Percentiles rank a stretch among this genome's conserved stretches.
These are phyloP conservation scores for Globisporangium takayamanum DNA, from an alignment of 352 stramenopile species.

Conservation along the genomic window DNA sequence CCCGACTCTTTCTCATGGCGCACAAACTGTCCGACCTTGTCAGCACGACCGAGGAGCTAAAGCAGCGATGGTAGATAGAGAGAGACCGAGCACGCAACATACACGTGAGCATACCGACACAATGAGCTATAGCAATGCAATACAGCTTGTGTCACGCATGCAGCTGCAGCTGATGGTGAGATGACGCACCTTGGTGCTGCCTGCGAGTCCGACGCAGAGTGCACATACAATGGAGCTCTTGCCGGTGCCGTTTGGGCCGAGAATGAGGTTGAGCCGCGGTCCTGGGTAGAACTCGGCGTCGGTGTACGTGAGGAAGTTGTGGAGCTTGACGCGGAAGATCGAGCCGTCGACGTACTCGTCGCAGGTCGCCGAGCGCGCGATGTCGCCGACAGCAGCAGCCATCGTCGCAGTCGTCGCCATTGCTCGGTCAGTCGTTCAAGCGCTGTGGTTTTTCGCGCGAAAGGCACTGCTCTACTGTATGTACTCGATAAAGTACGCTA, in stretches of 20 bases:
- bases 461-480: slow-evolving; percentile 16
- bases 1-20: slow-evolving; percentile 80
- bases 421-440: not conserved
- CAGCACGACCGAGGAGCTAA: slow-evolving; percentile 90
- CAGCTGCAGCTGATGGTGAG: not conserved
- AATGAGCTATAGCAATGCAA: not conserved
- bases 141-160: not conserved
- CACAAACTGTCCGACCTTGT: slow-evolving; percentile 91
- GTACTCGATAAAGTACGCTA: too few relatives aligned
- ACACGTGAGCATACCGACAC: not conserved
- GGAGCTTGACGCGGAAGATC: slow-evolving; percentile 88
- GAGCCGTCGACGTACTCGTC: slow-evolving; percentile 80
- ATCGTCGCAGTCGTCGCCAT: slow-evolving; percentile 11
- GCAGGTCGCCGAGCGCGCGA: slow-evolving; percentile 23
- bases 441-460: slow-evolving; percentile 31
- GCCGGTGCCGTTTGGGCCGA: slow-evolving; percentile 96
- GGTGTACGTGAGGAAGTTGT: slow-evolving; percentile 94
- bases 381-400: slow-evolving; percentile 21
- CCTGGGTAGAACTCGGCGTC: slow-evolving; percentile 88
- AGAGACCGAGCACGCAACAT: not conserved
- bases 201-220: slow-evolving; percentile 95
- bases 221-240: slow-evolving; percentile 95
- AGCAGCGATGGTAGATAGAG: not conserved
- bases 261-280: slow-evolving; percentile 95
- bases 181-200: slow-evolving; percentile 80